Percentiles rank a stretch among this genome's conserved stretches.
These are phyloP conservation scores for Claviceps cyperi DNA, from an alignment of 2,329 filamentous ascomycete species.

Conservation along the genomic window DNA sequence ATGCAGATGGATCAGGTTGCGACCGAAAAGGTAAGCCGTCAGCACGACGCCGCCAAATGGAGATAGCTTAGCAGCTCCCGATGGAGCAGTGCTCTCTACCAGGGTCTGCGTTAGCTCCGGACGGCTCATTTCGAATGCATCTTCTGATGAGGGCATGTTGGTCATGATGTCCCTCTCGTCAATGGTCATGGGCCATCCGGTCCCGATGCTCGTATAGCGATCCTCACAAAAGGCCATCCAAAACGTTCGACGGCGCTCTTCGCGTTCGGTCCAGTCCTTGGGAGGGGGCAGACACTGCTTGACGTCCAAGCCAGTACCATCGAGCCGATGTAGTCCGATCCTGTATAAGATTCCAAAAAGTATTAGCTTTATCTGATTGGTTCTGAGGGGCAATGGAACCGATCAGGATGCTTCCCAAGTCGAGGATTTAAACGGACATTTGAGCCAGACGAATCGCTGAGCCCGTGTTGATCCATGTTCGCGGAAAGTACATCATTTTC, in stretches of 20 bases:
- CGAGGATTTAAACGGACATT: conserved; percentile 42
- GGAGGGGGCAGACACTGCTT: conserved; percentile 82
- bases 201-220: conserved; percentile 87
- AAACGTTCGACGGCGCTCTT: conserved; percentile 83
- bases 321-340: conserved; percentile 81
- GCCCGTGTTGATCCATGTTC: conserved; percentile 88
- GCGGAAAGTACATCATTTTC: conserved; percentile 92
- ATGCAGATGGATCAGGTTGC: conserved; percentile 82
- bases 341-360: conserved; percentile 27
- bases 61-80: conserved; percentile 61
- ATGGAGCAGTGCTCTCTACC: conserved; percentile 51
- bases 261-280: conserved; percentile 84
- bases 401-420: not conserved
- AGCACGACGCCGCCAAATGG: conserved; percentile 68
- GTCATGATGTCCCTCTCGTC: conserved; percentile 87
- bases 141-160: conserved; percentile 69
- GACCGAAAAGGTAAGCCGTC: conserved; percentile 79
- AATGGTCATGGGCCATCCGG: conserved; percentile 90
- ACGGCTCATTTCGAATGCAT: conserved; percentile 69
- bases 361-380: too few relatives aligned
- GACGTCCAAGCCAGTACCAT: conserved; percentile 70
- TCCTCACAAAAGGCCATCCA: conserved; percentile 91
- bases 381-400: conserved; percentile 9
- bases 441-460: conserved; percentile 66
- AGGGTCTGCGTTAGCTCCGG: conserved; percentile 59